Evolutionary conservation across 2,329 filamentous ascomycete species (phyloP).

Genomic region (Thelonectria blattea): DNA sequence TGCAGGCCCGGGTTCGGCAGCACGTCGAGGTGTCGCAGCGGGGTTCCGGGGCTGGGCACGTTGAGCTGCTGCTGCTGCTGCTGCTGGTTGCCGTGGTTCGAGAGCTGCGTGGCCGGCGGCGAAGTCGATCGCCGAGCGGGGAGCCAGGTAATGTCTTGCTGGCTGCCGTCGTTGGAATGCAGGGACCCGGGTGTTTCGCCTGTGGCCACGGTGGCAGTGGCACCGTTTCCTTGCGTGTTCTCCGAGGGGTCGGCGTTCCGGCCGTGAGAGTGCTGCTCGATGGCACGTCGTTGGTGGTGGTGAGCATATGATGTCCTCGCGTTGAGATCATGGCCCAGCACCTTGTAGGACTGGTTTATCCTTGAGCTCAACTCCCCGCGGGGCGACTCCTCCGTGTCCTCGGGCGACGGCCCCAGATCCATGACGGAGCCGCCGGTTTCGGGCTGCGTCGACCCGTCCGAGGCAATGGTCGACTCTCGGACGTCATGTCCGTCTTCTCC

Average conservation of each 20-base stretch:
- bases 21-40: conserved; percentile 26
- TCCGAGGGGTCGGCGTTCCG: neutral
- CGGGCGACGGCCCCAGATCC: neutral
- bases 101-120: neutral
- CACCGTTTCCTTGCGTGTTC: neutral
- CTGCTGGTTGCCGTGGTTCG: neutral
- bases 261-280: neutral
- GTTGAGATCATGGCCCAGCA: conserved; percentile 23
- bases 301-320: conserved; percentile 15
- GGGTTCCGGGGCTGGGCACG: conserved; percentile 2
- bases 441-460: neutral
- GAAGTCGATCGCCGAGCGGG: conserved; percentile 11
- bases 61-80: neutral
- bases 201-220: neutral
- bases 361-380: conserved; percentile 20
- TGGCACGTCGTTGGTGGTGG: neutral
- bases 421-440: neutral
- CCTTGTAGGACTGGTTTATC: conserved; percentile 32
- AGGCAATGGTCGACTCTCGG: conserved; percentile 7
- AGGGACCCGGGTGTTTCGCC: conserved; percentile 7
- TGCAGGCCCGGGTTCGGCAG: conserved; percentile 29
- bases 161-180: neutral
- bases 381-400: conserved; percentile 4
- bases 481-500: conserved; percentile 1
- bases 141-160: conserved; percentile 23